phyloP scores from a whole-genome alignment of 2,329 filamentous ascomycete genomes.

The Botrytis byssoidea region DNA sequence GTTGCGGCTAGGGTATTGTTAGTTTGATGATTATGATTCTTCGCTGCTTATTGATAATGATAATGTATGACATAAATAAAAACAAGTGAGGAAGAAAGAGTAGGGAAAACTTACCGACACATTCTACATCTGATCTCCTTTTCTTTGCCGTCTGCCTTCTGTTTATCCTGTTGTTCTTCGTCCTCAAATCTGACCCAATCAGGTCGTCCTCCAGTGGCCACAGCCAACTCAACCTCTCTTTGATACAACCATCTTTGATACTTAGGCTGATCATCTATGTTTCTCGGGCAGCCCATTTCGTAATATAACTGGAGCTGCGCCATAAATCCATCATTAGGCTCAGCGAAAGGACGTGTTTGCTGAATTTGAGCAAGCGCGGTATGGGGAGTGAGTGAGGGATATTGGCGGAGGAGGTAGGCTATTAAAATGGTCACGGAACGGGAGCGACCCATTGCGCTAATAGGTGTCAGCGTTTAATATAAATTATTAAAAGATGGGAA shows the following conservation, averaged over 20 bases:
- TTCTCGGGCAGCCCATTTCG: conserved; percentile 75
- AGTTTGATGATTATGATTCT: not conserved
- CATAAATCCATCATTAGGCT: conserved; percentile 92
- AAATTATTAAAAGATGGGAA: not conserved
- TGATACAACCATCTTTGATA: conserved; percentile 80
- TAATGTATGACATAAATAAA: not conserved
- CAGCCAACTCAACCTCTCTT: conserved; percentile 62
- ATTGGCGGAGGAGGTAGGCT: conserved; percentile 77
- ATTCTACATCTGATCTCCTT: conserved; percentile 81
- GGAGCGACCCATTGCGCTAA: conserved; percentile 92
- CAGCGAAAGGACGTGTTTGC: conserved; percentile 70
- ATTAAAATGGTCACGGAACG: conserved; percentile 82
- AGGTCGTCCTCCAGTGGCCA: conserved; percentile 76
- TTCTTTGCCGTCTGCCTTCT: conserved; percentile 26
- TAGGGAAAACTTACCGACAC: conserved; percentile 59
- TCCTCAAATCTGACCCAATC: conserved; percentile 80
- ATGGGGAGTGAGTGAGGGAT: conserved; percentile 46
- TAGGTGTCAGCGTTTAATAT: conserved; percentile 23
- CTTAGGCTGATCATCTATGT: conserved; percentile 64
- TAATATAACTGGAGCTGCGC: conserved; percentile 83
- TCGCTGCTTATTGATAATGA: not conserved
- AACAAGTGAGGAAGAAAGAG: not conserved
- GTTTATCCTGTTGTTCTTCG: conserved; percentile 47
- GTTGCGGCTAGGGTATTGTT: conserved; percentile 42
- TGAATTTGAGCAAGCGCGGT: conserved; percentile 69